These are phyloP conservation scores for Dioszegia crocea DNA, from an alignment of 768 basidiomycete genomes.

Conservation along the genomic window DNA sequence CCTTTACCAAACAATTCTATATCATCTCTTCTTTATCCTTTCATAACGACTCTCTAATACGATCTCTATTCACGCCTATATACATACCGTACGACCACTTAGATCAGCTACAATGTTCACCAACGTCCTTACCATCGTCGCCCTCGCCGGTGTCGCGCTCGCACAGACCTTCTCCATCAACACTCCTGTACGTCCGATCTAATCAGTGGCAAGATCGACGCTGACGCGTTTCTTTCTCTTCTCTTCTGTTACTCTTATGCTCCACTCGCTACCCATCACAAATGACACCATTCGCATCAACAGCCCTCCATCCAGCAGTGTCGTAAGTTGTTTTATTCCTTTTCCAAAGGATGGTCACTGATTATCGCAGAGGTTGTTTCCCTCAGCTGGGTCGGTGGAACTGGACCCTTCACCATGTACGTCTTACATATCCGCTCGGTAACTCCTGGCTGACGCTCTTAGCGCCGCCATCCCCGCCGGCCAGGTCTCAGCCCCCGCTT, in stretches of 20 bases:
- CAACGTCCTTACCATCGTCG: conserved; percentile 21
- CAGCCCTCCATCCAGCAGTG: conserved; percentile 36
- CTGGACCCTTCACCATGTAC: conserved; percentile 39
- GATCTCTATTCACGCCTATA: too few species aligned
- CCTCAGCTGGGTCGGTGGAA: conserved; percentile 35
- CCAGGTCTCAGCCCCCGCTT: conserved; percentile 33
- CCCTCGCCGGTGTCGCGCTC: conserved; percentile 27
- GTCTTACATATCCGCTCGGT: too few species aligned
- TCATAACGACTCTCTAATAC: too few species aligned
- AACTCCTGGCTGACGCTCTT: neutral
- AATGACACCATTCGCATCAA: neutral
- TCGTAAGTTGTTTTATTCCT: conserved; percentile 23
- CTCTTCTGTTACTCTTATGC: neutral
- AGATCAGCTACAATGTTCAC: conserved; percentile 21
- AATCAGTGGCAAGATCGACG: neutral
- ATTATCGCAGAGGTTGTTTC: conserved; percentile 19
- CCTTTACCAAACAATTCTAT: neutral
- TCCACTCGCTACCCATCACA: neutral
- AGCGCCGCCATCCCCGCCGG: conserved; percentile 52
- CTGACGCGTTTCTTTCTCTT: neutral
- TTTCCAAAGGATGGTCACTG: neutral
- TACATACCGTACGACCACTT: neutral
- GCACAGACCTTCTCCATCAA: conserved; percentile 42
- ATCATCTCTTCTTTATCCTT: neutral
- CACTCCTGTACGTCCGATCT: conserved; percentile 34